A percentile compares a stretch with the other conserved stretches of the same genome.
Conservation (phyloP, 108 stramenopile species). For the Pseudonitzschia pungens region DNA sequence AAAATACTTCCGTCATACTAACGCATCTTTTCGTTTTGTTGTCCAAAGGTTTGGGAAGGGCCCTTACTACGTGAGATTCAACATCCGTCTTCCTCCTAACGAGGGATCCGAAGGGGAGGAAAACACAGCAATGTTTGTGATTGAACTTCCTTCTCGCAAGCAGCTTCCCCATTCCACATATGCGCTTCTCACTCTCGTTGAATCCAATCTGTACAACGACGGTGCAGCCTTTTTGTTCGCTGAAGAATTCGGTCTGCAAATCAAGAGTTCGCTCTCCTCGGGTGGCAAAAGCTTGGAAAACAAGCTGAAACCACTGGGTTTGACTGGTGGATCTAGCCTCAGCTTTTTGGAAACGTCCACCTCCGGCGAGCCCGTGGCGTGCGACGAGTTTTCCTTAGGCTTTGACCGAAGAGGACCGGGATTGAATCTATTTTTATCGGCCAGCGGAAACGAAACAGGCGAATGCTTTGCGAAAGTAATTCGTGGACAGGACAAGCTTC, state of each 20-base stretch:
- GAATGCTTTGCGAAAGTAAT: constrained; percentile 12
- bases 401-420: constrained; percentile 1
- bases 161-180: constrained; percentile 26
- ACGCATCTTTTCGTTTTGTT: neutral
- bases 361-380: neutral
- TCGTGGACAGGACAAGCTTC: constrained; percentile 8
- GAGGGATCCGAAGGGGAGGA: neutral
- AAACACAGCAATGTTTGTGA: constrained; percentile 13
- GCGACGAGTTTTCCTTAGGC: neutral
- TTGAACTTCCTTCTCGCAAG: constrained; percentile 20
- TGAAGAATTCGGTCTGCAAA: neutral
- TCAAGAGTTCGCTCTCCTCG: neutral
- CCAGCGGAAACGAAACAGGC: neutral
- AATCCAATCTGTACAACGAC: constrained; percentile 24
- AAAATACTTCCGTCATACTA: neutral
- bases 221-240: constrained; percentile 22
- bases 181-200: constrained; percentile 33
- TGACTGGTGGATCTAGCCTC: constrained; percentile 7
- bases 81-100: neutral
- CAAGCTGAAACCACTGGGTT: constrained; percentile 9
- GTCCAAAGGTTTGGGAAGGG: constrained; percentile 11
- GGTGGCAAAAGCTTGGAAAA: neutral
- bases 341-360: constrained; percentile 1
- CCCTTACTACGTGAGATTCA: constrained; percentile 11
- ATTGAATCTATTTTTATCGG: constrained; percentile 4